phyloP scores from a whole-genome alignment of 2,329 filamentous ascomycete species.

The Diaporthe sp. region DNA sequence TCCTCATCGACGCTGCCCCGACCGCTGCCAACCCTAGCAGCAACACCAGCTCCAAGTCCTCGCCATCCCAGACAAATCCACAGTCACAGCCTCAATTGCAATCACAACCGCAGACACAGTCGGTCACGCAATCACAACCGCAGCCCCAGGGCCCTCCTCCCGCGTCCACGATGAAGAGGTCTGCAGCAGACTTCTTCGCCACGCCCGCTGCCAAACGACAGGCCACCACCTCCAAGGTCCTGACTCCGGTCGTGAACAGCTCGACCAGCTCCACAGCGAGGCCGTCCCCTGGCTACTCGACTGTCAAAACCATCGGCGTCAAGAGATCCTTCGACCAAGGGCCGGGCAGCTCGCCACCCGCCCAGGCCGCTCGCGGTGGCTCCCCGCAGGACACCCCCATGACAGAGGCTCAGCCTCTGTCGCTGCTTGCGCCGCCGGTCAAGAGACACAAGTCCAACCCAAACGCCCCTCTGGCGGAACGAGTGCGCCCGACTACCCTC shows the following conservation, averaged over 20 bases:
- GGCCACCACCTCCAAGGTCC: slow-evolving; percentile 52
- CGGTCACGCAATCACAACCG: slow-evolving; percentile 44
- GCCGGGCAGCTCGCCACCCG: slow-evolving; percentile 54
- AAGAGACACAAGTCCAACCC: slow-evolving; percentile 80
- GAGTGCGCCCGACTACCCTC: slow-evolving; percentile 88
- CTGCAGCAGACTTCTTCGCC: slow-evolving; percentile 72
- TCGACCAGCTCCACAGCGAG: slow-evolving; percentile 39
- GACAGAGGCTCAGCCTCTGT: slow-evolving; percentile 45
- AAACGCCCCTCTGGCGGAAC: slow-evolving; percentile 89
- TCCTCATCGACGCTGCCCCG: slow-evolving; percentile 69
- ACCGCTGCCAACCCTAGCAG: slow-evolving; percentile 51
- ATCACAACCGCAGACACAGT: slow-evolving; percentile 44
- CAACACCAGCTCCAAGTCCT: slow-evolving; percentile 41
- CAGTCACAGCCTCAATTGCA: background rate
- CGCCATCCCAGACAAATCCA: slow-evolving; percentile 35
- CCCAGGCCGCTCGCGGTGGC: slow-evolving; percentile 40
- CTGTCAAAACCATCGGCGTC: slow-evolving; percentile 52
- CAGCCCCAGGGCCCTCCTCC: slow-evolving; percentile 41
- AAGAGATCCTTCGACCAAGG: slow-evolving; percentile 71
- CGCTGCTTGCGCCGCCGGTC: slow-evolving; percentile 54
- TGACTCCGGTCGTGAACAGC: slow-evolving; percentile 53
- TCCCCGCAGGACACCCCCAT: slow-evolving; percentile 43
- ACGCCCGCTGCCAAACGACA: slow-evolving; percentile 72
- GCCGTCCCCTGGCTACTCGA: slow-evolving; percentile 19
- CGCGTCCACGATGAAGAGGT: slow-evolving; percentile 65